Conservation (phyloP, 1,139 yeast species). For the Suhomyces anneliseae region DNA sequence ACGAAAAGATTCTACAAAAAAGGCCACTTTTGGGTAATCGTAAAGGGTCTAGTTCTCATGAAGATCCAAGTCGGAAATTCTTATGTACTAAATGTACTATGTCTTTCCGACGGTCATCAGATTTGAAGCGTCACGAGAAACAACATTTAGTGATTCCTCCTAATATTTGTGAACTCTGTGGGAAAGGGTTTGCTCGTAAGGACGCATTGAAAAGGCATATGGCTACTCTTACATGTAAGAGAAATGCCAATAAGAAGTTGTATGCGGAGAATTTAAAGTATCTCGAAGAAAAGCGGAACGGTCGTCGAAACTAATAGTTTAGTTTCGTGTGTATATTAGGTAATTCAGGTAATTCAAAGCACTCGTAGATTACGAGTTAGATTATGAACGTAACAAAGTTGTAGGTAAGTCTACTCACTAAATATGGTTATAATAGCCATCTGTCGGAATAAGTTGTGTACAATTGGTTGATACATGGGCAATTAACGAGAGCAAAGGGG, state of each 20-base stretch:
- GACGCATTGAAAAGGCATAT: slow-evolving; percentile 76
- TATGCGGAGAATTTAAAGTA: slow-evolving; percentile 38
- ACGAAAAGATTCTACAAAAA: slow-evolving; percentile 7
- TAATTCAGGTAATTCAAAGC: background rate
- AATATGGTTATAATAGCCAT: too few species aligned
- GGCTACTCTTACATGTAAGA: slow-evolving; percentile 69
- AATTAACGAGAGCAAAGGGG: too few species aligned
- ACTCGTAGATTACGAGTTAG: background rate
- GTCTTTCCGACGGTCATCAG: slow-evolving; percentile 62
- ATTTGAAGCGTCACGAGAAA: slow-evolving; percentile 64
- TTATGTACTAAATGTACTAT: slow-evolving; percentile 51
- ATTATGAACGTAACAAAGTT: background rate
- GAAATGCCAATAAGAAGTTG: slow-evolving; percentile 56
- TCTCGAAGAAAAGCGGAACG: slow-evolving; percentile 17
- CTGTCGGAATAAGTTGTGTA: too few species aligned
- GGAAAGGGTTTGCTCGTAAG: slow-evolving; percentile 79
- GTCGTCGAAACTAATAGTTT: background rate
- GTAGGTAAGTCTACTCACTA: background rate
- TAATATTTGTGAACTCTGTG: slow-evolving; percentile 70
- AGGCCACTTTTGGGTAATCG: background rate
- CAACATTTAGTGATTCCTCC: slow-evolving; percentile 61
- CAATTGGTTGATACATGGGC: too few species aligned
- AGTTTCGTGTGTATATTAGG: background rate
- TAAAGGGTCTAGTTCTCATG: slow-evolving; percentile 1
- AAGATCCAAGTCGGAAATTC: slow-evolving; percentile 33